A percentile compares a stretch with the other conserved stretches of the same genome.
Conservation (phyloP, 805 yeast species). For the Candida xyloterini region DNA sequence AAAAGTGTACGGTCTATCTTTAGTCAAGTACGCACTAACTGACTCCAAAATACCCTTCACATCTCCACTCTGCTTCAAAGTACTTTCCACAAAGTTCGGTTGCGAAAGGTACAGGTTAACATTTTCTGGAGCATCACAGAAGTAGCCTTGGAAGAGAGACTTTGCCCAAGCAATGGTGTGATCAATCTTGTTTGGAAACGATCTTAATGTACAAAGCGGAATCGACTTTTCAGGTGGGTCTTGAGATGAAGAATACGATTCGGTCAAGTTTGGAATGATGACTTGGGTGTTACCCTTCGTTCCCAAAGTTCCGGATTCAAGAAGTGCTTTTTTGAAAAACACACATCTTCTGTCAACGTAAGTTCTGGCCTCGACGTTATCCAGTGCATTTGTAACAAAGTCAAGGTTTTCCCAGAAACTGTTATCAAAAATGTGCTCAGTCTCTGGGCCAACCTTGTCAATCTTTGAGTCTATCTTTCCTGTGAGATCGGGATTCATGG, state of each 20-base stretch:
- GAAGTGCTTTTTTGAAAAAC: constrained; percentile 81
- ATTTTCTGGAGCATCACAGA: constrained; percentile 87
- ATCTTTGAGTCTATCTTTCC: constrained; percentile 74
- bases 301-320: constrained; percentile 97
- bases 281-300: constrained; percentile 99
- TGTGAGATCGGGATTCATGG: constrained; percentile 78
- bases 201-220: constrained; percentile 94
- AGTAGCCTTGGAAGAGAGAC: constrained; percentile 87
- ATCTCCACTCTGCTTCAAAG: constrained; percentile 89
- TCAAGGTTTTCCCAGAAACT: constrained; percentile 81
- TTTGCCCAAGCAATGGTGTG: constrained; percentile 99
- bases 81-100: constrained; percentile 88
- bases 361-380: constrained; percentile 96
- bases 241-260: constrained; percentile 91
- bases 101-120: constrained; percentile 88
- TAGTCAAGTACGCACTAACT: constrained; percentile 64
- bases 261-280: constrained; percentile 88
- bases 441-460: constrained; percentile 92
- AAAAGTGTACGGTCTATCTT: constrained; percentile 80
- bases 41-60: constrained; percentile 82
- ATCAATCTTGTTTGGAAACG: constrained; percentile 97
- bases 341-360: constrained; percentile 97
- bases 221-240: constrained; percentile 99
- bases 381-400: constrained; percentile 93
- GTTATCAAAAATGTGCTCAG: constrained; percentile 83